Conservation (phyloP, 768 basidiomycete genomes). For the Leucosporidium yakuticum region DNA sequence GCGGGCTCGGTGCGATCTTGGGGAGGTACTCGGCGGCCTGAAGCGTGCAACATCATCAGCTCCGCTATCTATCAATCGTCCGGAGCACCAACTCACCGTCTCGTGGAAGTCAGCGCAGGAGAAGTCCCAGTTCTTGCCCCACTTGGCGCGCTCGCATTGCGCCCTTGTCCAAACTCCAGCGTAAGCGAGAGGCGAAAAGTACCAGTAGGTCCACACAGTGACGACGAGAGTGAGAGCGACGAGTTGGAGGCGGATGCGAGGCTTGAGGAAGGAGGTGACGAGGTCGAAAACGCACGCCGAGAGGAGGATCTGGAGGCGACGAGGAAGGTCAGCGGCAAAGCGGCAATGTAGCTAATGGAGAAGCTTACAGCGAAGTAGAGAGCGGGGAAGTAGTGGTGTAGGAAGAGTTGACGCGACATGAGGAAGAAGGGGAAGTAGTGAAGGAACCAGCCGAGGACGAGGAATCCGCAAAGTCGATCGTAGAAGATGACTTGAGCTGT, state of each 20-base stretch:
- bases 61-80: too few relatives aligned
- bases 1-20: background rate
- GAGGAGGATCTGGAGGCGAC: constrained; percentile 50
- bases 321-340: constrained; percentile 66
- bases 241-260: constrained; percentile 73
- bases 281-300: constrained; percentile 75
- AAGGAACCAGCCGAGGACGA: constrained; percentile 81
- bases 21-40: background rate
- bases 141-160: constrained; percentile 68
- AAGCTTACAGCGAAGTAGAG: constrained; percentile 82
- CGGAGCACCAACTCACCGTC: background rate
- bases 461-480: constrained; percentile 80
- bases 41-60: too few relatives aligned
- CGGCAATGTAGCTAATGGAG: constrained; percentile 73
- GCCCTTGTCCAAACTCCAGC: constrained; percentile 78
- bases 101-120: constrained; percentile 48
- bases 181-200: constrained; percentile 76
- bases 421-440: constrained; percentile 98
- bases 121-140: constrained; percentile 96
- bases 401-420: constrained; percentile 93
- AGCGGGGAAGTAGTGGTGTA: constrained; percentile 97
- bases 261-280: constrained; percentile 67
- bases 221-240: constrained; percentile 65
- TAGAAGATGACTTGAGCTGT: constrained; percentile 86
- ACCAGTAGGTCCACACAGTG: constrained; percentile 56